These are phyloP conservation scores for Leishmania braziliensis DNA, from an alignment of 208 protist genomes.

Conservation along the genomic window DNA sequence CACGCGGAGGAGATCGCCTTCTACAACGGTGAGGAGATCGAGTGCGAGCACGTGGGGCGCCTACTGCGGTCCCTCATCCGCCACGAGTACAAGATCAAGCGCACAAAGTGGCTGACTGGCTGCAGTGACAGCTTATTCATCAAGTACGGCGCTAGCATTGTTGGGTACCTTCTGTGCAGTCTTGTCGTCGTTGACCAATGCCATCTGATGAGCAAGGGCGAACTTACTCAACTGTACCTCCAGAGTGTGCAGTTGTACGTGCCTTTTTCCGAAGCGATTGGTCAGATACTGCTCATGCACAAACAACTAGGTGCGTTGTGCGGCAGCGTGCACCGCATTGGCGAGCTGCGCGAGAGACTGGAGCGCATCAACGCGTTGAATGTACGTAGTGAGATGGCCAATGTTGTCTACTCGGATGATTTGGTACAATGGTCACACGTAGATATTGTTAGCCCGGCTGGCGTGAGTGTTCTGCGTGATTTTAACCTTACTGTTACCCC, in stretches of 20 bases:
- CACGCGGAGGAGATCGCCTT: constrained; percentile 93
- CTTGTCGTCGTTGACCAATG: constrained; percentile 49
- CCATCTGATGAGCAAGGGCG: constrained; percentile 35
- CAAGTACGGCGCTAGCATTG: constrained; percentile 74
- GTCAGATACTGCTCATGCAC: constrained; percentile 76
- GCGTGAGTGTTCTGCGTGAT: constrained; percentile 49
- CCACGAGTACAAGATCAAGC: constrained; percentile 75
- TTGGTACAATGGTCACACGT: constrained; percentile 59
- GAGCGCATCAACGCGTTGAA: constrained; percentile 32
- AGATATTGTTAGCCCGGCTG: constrained; percentile 58
- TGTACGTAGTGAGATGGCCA: constrained; percentile 14
- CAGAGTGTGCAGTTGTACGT: constrained; percentile 79
- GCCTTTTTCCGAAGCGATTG: constrained; percentile 68
- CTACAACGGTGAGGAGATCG: constrained; percentile 85
- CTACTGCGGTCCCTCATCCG: constrained; percentile 63
- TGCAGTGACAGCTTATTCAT: constrained; percentile 70
- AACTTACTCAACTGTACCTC: constrained; percentile 72
- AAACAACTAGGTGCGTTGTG: constrained; percentile 76
- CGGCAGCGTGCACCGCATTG: constrained; percentile 78
- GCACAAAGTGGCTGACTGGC: constrained; percentile 64
- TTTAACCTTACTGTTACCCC: constrained; percentile 60
- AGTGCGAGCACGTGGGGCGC: constrained; percentile 73
- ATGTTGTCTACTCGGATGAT: constrained; percentile 27
- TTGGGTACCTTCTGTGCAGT: constrained; percentile 79
- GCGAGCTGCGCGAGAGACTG: constrained; percentile 78